These are phyloP conservation scores for Venturia nashicola DNA, from an alignment of 2,329 filamentous ascomycete species.

Conservation along the genomic window DNA sequence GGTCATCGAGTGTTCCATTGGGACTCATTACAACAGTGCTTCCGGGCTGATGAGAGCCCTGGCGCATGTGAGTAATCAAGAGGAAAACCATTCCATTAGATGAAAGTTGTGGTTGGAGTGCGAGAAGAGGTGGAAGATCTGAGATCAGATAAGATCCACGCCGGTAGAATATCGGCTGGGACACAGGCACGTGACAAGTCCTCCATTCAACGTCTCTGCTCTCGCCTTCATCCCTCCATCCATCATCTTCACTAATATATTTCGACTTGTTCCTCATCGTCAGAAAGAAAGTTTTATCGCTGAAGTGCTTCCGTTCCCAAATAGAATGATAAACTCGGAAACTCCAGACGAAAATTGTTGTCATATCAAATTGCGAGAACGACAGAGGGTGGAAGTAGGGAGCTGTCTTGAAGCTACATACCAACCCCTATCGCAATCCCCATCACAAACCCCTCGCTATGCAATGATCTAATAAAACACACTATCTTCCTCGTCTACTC, in stretches of 20 bases:
- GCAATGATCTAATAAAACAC: background rate
- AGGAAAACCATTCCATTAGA: background rate
- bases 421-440: background rate
- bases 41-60: too few species aligned
- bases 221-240: too few species aligned
- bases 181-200: too few species aligned
- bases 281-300: too few species aligned
- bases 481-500: slow-evolving; percentile 1
- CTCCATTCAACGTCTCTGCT: too few species aligned
- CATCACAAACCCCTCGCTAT: background rate
- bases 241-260: too few species aligned
- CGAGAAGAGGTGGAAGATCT: background rate
- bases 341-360: too few species aligned
- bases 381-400: background rate
- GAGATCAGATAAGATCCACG: background rate
- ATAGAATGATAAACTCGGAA: too few species aligned
- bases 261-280: too few species aligned
- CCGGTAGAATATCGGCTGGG: background rate
- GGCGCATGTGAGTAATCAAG: too few species aligned
- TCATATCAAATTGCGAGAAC: background rate
- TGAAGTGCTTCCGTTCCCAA: too few species aligned
- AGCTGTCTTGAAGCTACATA: background rate
- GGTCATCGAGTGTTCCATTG: background rate
- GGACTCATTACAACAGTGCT: too few species aligned
- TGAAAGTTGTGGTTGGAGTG: background rate